Evolutionary conservation across 352 stramenopile genomes (phyloP), one percentile per base, ranked within the genome.

Genomic region (Pythium brassicae): DNA sequence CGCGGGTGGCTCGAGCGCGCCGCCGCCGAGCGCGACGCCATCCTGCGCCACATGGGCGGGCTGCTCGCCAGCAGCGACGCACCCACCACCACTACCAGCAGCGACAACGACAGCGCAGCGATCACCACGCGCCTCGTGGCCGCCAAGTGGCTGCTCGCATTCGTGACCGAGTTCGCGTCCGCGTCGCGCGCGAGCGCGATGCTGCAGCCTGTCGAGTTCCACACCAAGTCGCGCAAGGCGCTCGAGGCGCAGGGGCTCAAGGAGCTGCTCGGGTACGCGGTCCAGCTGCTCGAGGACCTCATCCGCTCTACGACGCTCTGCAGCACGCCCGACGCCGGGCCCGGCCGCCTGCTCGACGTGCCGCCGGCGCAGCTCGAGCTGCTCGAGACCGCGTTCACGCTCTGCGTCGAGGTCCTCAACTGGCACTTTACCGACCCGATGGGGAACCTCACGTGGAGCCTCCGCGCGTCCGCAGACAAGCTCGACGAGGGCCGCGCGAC

Each of bases 141-240:
- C 6, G 74, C 80, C 48, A 94, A 92, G 59, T 91, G 84, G 80
- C 68, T 94, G 26, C 72, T 91, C 22, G 83, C 85, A 17, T 91
- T 94, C 37, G 80, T 93, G 50, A 90, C 81, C 47, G 85, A 94
- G 66, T 92, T 94, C 56, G 86, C 80, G 44, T 91, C 83, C 3
- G 78, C 79, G 11, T 94, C 85, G 1, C 70, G 79, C 44, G 74
- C 85, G 23, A 89, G 78, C 48, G 83, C 82, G 57, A 94, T 92
- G 85, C 65, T 71, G 50, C 85, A 93, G 58, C 85, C 85, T 0
- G 59, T 94, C 14, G 83, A 92, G 61, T 93, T 93, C 61, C 83
- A 94, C 63, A 92, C 79, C 32, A 82, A 87, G 53, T 80, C 78
- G 17, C 65, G 85, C 46, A 74, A 81, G 26, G 65, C 55, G 32